These are phyloP conservation scores for Adansonia madagascariensis DNA, from an alignment of 441 rosid genomes.

Conservation along the genomic window DNA sequence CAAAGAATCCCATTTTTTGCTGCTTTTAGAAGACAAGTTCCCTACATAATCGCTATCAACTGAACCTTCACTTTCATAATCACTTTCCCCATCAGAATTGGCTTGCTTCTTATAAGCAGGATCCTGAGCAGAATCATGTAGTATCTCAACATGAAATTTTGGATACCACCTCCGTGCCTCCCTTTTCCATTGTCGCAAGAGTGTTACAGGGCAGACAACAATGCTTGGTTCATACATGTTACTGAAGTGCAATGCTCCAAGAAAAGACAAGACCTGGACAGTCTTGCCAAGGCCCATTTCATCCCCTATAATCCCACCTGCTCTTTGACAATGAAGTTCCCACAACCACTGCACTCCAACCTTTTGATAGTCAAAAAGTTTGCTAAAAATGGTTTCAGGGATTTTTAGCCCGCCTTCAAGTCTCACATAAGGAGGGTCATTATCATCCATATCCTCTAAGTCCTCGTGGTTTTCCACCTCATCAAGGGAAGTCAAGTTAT, in stretches of 20 bases:
- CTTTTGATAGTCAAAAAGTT: conserved; percentile 94
- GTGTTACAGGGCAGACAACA: conserved; percentile 91
- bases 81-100: conserved; percentile 52
- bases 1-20: conserved; percentile 81
- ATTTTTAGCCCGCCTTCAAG: conserved; percentile 90
- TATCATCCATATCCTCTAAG: conserved; percentile 47
- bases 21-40: conserved; percentile 46
- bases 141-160: conserved; percentile 71
- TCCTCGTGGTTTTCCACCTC: conserved; percentile 66
- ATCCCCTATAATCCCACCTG: conserved; percentile 98
- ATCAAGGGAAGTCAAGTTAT: conserved; percentile 46
- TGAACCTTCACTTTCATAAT: conserved; percentile 67
- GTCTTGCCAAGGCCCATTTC: conserved; percentile 99
- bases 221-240: conserved; percentile 90
- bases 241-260: conserved; percentile 92
- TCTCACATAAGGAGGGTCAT: conserved; percentile 50
- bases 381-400: conserved; percentile 64
- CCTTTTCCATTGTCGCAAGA: conserved; percentile 91
- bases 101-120: conserved; percentile 41
- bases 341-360: conserved; percentile 99
- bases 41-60: conserved; percentile 61
- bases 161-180: conserved; percentile 92
- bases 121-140: conserved; percentile 93
- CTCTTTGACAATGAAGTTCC: conserved; percentile 98
- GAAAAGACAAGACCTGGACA: conserved; percentile 86